Conservation (phyloP, 2,329 filamentous ascomycete genomes). For the Hymenoscyphus albidus region DNA sequence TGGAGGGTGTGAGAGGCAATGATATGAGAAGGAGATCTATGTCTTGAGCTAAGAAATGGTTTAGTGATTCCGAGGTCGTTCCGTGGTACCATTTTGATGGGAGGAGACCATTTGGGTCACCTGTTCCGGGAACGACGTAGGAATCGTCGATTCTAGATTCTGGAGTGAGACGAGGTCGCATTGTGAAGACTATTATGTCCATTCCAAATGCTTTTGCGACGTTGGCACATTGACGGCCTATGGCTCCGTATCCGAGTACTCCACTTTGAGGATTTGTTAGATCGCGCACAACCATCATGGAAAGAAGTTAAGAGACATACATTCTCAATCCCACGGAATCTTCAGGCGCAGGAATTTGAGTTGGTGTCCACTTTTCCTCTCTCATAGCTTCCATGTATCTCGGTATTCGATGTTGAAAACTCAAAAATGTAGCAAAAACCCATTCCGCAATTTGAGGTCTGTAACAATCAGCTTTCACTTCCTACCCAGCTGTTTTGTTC, state of each 20-base stretch:
- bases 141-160: slow-evolving; percentile 60
- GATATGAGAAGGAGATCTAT: slow-evolving; percentile 52
- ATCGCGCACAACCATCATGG: background rate
- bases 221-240: slow-evolving; percentile 51
- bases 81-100: slow-evolving; percentile 51
- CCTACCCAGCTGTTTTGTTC: slow-evolving; percentile 18
- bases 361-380: slow-evolving; percentile 29
- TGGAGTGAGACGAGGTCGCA: slow-evolving; percentile 62
- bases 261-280: slow-evolving; percentile 3
- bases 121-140: slow-evolving; percentile 66
- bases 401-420: slow-evolving; percentile 35
- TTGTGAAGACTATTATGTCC: slow-evolving; percentile 71
- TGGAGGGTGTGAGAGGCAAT: slow-evolving; percentile 48
- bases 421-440: slow-evolving; percentile 39
- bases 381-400: slow-evolving; percentile 34
- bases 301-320: background rate
- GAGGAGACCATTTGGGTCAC: slow-evolving; percentile 47
- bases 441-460: slow-evolving; percentile 42
- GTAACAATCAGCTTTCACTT: background rate
- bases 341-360: background rate
- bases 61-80: slow-evolving; percentile 40
- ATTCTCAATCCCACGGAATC: slow-evolving; percentile 9
- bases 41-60: slow-evolving; percentile 48
- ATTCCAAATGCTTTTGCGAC: slow-evolving; percentile 65
- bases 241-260: slow-evolving; percentile 48